Evolutionary conservation across 1,284 basidiomycete species (phyloP).

Genomic region (Cyathus olla): DNA sequence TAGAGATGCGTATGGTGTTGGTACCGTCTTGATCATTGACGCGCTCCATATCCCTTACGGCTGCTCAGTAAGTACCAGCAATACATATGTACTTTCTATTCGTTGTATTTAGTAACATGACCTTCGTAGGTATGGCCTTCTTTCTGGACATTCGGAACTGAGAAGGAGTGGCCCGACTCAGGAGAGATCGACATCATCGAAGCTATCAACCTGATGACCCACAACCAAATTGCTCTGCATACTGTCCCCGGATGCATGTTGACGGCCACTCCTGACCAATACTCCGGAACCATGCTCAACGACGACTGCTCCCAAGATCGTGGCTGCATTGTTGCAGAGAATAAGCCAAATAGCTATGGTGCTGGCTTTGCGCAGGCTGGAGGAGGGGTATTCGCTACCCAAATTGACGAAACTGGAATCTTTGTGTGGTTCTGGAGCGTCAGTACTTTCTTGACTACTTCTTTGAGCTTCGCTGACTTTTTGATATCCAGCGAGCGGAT

Average conservation of each 20-base stretch:
- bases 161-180: slow-evolving; percentile 62
- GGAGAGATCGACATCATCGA: slow-evolving; percentile 73
- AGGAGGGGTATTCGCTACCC: slow-evolving; percentile 74
- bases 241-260: slow-evolving; percentile 32
- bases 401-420: slow-evolving; percentile 65
- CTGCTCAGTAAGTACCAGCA: slow-evolving; percentile 48
- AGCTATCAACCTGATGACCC: slow-evolving; percentile 53
- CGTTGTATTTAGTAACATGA: not conserved
- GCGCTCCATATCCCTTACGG: slow-evolving; percentile 68
- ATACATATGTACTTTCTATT: no score
- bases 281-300: slow-evolving; percentile 44
- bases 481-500: slow-evolving; percentile 10
- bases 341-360: slow-evolving; percentile 62
- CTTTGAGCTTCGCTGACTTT: slow-evolving; percentile 22
- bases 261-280: slow-evolving; percentile 32
- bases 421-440: slow-evolving; percentile 27
- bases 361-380: slow-evolving; percentile 64
- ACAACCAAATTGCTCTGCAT: slow-evolving; percentile 59
- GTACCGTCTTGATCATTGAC: slow-evolving; percentile 71
- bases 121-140: slow-evolving; percentile 58
- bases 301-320: slow-evolving; percentile 53
- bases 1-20: slow-evolving; percentile 57
- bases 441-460: slow-evolving; percentile 32
- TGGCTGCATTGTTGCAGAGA: slow-evolving; percentile 69
- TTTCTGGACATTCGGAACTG: slow-evolving; percentile 60